Evolutionary conservation across 768 basidiomycete genomes (phyloP).

Genomic region (Naematelia encephala): DNA sequence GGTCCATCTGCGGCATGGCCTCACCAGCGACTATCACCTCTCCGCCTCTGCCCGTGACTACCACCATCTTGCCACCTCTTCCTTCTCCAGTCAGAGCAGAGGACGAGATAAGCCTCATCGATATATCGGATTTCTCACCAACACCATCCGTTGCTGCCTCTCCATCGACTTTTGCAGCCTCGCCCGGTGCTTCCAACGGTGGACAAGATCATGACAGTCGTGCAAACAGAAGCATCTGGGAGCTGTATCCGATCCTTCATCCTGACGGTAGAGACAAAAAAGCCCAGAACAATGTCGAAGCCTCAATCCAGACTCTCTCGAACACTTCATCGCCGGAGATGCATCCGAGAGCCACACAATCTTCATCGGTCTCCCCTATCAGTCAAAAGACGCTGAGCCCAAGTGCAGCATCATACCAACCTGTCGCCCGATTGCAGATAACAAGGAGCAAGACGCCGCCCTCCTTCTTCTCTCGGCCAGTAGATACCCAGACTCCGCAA

Average conservation of each 20-base stretch:
- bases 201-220: no score
- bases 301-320: no score
- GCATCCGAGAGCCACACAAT: no score
- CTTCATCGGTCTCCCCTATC: background rate
- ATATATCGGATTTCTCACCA: background rate
- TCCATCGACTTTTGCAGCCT: background rate
- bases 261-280: background rate
- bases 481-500: background rate
- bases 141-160: background rate
- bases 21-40: no score
- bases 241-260: background rate
- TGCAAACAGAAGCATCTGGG: background rate
- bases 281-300: background rate
- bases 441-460: background rate
- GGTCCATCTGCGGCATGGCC: no score
- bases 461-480: background rate
- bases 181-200: no score
- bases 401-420: background rate
- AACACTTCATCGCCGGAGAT: no score
- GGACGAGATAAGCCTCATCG: background rate
- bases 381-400: background rate
- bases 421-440: background rate
- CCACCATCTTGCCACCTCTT: no score
- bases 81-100: no score
- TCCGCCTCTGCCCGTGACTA: no score